Conservation (phyloP, 257 asterid genomes). For the Plantago major region DNA sequence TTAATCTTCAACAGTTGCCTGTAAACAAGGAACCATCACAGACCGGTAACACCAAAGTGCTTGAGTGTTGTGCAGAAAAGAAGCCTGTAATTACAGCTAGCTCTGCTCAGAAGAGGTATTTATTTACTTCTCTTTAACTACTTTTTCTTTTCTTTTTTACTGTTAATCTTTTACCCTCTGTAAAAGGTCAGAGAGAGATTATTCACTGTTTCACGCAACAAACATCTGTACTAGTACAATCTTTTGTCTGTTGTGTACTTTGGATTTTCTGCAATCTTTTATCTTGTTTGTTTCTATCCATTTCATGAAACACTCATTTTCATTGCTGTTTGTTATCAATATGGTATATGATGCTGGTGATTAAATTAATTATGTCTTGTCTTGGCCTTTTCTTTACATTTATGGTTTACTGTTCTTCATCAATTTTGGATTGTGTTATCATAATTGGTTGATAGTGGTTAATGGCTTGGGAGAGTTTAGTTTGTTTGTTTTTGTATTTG, state of each 20-base stretch:
- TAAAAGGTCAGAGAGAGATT: constrained; percentile 26
- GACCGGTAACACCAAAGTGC: constrained; percentile 42
- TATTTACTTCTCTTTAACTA: constrained; percentile 50
- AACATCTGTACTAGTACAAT: constrained; percentile 41
- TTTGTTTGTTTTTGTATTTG: no score
- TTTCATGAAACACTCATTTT: constrained; percentile 15
- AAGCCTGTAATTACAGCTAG: constrained; percentile 67
- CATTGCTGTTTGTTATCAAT: no score
- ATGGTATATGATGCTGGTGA: no score
- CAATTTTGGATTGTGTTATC: no score
- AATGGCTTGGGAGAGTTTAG: no score
- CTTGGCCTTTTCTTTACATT: no score
- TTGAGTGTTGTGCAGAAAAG: no score
- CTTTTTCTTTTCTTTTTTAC: constrained; percentile 20
- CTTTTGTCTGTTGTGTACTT: constrained; percentile 15
- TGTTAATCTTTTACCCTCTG: constrained; percentile 21
- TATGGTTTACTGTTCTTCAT: no score
- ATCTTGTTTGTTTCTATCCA: constrained; percentile 9
- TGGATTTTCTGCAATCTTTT: constrained; percentile 2
- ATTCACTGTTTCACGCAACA: constrained; percentile 41
- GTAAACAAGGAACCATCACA: constrained; percentile 52
- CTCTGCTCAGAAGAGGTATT: constrained; percentile 8
- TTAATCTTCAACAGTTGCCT: constrained; percentile 34
- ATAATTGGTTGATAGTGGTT: no score
- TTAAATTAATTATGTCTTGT: background rate